Conservation (phyloP, 2,329 filamentous ascomycete species). For the Mycosphaerella arachidis region DNA sequence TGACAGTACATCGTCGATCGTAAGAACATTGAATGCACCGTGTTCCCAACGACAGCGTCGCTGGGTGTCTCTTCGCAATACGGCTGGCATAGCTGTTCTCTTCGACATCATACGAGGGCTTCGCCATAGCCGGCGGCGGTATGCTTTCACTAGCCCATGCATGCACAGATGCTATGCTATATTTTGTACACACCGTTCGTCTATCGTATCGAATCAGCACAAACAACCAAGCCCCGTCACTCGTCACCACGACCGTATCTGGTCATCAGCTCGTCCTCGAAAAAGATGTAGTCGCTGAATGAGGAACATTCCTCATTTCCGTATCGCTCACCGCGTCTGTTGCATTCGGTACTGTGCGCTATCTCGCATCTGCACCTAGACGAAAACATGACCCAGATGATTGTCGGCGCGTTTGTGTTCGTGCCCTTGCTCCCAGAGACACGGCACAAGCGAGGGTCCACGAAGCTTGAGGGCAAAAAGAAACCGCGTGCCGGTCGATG, state of each 20-base stretch:
- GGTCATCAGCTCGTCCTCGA: background rate
- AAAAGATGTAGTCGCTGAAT: background rate
- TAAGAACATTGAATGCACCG: background rate
- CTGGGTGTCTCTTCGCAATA: background rate
- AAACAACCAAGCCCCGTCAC: background rate
- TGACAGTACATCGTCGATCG: slow-evolving; percentile 3
- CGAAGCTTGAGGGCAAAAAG: background rate
- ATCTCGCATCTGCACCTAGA: background rate
- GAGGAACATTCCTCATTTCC: background rate
- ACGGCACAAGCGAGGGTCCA: background rate
- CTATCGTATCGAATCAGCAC: background rate
- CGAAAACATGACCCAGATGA: background rate
- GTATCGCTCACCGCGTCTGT: background rate
- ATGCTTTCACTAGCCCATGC: background rate
- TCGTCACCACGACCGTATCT: background rate
- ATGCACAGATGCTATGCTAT: no score
- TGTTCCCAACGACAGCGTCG: background rate
- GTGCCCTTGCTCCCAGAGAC: background rate
- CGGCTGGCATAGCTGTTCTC: background rate
- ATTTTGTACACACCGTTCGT: no score
- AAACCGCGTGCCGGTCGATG: background rate
- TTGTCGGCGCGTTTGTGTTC: background rate
- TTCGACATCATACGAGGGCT: background rate
- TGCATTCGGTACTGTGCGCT: slow-evolving; percentile 1
- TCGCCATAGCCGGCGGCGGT: background rate